Base-by-base conservation (phyloP, 805 yeast genomes). In the Starmera pachycereana region DNA sequence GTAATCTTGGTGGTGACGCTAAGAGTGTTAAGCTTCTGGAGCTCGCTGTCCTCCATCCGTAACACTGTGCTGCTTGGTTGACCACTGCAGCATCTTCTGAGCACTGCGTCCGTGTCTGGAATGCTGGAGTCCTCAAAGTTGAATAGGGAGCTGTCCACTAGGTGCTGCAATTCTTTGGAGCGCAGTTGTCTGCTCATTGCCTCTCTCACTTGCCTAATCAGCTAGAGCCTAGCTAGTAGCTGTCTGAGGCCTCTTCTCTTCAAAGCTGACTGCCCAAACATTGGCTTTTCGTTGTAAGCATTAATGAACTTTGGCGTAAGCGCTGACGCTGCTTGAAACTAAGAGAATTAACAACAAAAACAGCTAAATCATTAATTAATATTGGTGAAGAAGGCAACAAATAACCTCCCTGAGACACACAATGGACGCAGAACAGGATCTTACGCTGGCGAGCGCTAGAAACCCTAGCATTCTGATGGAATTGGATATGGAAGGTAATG, bases 391-490 rank as follows among this genome's bases (percentile, higher is more conserved):
- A 22, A 8, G 9, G 27, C 5, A 6, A 6, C 27, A 22, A 22
- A 22, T 4, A 6, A 22, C 27, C 9, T 22, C 13, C 22, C 19
- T 9, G 22, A 13, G 16, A 30, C 10, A 8, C 32, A 30, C 33
- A 11, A 38, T 39, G 32, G 37, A 36, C 27, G 35, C 42, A 10
- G 41, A 71, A 41, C 64, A 72, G 12, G 86, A 80, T 46, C 59
- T 81, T 38, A 63, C 69, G 12, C 58, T 73, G 27, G 88, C 88
- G 0, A 76, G 83, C n/a, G 70, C 81, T 2, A 69, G 72, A 44
- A 80, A 78, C 45, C 83, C 85, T 2, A 79, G 86, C 11, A 77
- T 81, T n/a, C 80, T 90, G 4, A 62, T 90, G 61, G 98, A 90
- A 59, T 63, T 92, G 44, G 89, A 81, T 52, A 61, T 87, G 54